Evolutionary conservation across 1,139 yeast species (phyloP), one percentile per base, ranked within the genome.

Genomic region (Yamadazyma triangularis): DNA sequence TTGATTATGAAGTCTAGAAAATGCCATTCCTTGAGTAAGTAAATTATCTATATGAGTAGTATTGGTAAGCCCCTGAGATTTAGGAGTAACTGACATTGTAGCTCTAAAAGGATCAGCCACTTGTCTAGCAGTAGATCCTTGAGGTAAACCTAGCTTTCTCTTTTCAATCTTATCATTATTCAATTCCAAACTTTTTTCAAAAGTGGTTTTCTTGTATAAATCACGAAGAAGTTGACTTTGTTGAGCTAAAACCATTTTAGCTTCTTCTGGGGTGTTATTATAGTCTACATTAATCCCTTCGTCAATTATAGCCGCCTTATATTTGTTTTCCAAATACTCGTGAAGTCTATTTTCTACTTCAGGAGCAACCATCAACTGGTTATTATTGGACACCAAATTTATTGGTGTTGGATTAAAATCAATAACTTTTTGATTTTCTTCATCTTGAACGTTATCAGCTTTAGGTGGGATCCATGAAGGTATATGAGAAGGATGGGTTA

Each of bases 401-500:
- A 51, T 44, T 3, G 66, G 60, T 2, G 50, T 42, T 0, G 71
- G 62, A 12, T 56, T 32, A 34, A 52, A 64, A 2, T 56, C 57
- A 4, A 58, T 42, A 3, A 60, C 39, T 19, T 50, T 43, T 10
- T 48, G 79, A 11, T 68, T 69, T 1, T 62, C 55, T 4, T 79
- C 64, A 33, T 69, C 60, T 40, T 41, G 30, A 22, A 45, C 70
- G 66, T 47, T 76, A 42, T 50, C 33, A 54, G 50, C 48, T 50
- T 50, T 44, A 53, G 72, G 50, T 8, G 69, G 60, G 54, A 79
- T 46, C 89, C 95, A 56, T 61, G 84, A 32, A 66, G 75, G 44
- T 64, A 73, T 52, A 58, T 87, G 95, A 4, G 77, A 70, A 2
- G 96, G 96, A 50, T 87, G 89, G 0, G 94, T 81, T 4, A 86